Conservation (phyloP, 129 eudicot genomes). For the Heracleum sosnowskyi region DNA sequence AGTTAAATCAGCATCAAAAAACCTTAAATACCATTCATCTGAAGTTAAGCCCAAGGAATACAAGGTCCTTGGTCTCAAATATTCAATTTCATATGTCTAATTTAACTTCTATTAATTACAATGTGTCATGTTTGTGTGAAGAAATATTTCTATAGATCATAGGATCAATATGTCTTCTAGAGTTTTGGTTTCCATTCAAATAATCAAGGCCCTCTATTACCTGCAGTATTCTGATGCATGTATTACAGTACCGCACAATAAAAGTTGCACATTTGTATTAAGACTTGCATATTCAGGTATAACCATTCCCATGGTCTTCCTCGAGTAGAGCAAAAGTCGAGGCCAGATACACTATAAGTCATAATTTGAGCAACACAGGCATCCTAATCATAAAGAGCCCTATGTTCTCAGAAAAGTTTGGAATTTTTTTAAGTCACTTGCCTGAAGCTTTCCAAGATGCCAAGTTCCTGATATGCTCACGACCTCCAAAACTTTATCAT, state of each 20-base stretch:
- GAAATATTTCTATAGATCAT: not conserved
- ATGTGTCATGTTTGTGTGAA: not conserved
- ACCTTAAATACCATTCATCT: not conserved
- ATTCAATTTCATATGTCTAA: not conserved
- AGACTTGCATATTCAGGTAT: not conserved
- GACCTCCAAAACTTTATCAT: constrained; percentile 83
- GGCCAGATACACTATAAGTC: not conserved
- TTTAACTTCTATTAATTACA: not conserved
- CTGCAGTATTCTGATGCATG: not conserved
- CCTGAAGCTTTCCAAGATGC: constrained; percentile 99
- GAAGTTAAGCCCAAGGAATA: not conserved
- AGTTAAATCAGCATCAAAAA: constrained; percentile 3
- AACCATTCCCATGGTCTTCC: not conserved
- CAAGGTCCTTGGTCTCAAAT: not conserved
- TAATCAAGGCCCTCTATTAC: not conserved
- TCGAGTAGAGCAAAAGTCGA: not conserved
- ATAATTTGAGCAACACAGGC: not conserved
- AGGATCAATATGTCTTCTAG: not conserved
- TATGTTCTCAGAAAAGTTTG: not conserved
- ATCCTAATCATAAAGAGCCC: not conserved
- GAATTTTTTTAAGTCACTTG: constrained; percentile 9
- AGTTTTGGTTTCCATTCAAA: not conserved
- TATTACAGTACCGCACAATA: not conserved
- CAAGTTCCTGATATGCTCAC: constrained; percentile 98
- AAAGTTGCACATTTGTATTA: not conserved